Conservation (phyloP, 208 protist genomes). For the Leptomonas pyrrhocoris region DNA sequence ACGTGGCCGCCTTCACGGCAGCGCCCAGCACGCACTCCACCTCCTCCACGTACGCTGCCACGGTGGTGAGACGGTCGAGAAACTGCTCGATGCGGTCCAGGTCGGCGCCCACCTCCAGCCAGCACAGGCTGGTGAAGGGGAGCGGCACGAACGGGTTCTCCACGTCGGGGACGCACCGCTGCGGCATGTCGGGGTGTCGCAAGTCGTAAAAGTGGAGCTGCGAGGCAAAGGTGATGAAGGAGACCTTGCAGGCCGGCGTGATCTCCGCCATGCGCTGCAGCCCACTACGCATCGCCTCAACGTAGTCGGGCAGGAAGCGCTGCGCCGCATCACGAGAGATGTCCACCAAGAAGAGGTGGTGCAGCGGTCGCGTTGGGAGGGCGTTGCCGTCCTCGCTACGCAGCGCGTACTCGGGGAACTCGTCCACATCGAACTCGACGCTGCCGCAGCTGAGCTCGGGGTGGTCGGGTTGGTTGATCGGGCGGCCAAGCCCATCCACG, state of each 20-base stretch:
- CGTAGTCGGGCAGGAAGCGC: slow-evolving; percentile 77
- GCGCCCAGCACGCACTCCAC: slow-evolving; percentile 73
- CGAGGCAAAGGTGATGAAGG: slow-evolving; percentile 89
- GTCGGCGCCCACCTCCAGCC: slow-evolving; percentile 82
- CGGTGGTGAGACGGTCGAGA: slow-evolving; percentile 47
- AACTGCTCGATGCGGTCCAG: slow-evolving; percentile 65
- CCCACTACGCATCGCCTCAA: slow-evolving; percentile 59
- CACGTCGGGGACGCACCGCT: slow-evolving; percentile 84
- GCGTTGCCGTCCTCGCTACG: slow-evolving; percentile 56
- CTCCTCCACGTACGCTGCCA: slow-evolving; percentile 60
- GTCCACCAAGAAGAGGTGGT: slow-evolving; percentile 88
- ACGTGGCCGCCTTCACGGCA: slow-evolving; percentile 74
- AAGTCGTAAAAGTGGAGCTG: slow-evolving; percentile 93
- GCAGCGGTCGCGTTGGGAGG: slow-evolving; percentile 63
- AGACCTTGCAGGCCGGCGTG: slow-evolving; percentile 74
- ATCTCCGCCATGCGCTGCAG: slow-evolving; percentile 76
- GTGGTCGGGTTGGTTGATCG: slow-evolving; percentile 60
- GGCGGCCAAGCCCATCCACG: slow-evolving; percentile 73
- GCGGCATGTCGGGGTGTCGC: slow-evolving; percentile 69
- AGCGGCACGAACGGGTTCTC: slow-evolving; percentile 90
- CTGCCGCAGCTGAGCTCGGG: slow-evolving; percentile 73
- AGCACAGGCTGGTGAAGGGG: slow-evolving; percentile 89
- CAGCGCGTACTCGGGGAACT: slow-evolving; percentile 74
- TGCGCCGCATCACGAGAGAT: slow-evolving; percentile 64
- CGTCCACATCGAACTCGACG: slow-evolving; percentile 91